Evolutionary conservation across 371 early-diverging fungal species (phyloP).

Genomic region (Mucor sp.): DNA sequence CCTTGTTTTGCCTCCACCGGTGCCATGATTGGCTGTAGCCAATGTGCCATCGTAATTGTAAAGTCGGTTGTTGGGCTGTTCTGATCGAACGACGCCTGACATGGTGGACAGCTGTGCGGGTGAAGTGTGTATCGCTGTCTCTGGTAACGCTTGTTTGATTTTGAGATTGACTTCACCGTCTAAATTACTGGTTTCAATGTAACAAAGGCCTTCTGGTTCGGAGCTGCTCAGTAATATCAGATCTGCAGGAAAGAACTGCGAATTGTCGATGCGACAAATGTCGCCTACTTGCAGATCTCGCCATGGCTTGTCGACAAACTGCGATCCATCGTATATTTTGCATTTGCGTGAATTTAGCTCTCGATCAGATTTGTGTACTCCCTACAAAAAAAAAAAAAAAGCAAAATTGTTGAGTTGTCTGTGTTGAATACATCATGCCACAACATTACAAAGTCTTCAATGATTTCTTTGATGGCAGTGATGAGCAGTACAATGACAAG

Average conservation of each 20-base stretch:
- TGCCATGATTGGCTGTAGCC: conserved; percentile 38
- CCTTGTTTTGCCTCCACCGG: conserved; percentile 40
- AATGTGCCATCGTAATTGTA: conserved; percentile 87
- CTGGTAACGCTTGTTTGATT: conserved; percentile 81
- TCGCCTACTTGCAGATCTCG: conserved; percentile 88
- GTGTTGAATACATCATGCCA: not conserved
- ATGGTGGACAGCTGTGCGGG: conserved; percentile 61
- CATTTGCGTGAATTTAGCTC: conserved; percentile 76
- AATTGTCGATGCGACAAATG: conserved; percentile 83
- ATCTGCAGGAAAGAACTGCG: conserved; percentile 93
- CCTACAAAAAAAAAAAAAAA: conserved; percentile 18
- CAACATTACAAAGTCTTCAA: conserved; percentile 86
- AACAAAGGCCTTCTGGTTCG: conserved; percentile 90
- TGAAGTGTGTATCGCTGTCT: conserved; percentile 68
- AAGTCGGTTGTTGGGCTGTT: conserved; percentile 84
- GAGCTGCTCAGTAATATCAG: conserved; percentile 80
- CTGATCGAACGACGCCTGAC: conserved; percentile 65
- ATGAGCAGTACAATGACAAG: conserved; percentile 87
- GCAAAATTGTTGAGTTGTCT: not conserved
- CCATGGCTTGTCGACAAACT: conserved; percentile 75
- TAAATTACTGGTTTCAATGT: conserved; percentile 94
- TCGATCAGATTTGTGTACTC: conserved; percentile 70
- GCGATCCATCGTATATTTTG: conserved; percentile 64
- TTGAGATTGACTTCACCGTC: conserved; percentile 96
- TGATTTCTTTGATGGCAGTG: conserved; percentile 95